phyloP scores from a whole-genome alignment of 2,329 filamentous ascomycete species.

The Byssoonygena ceratinophila region DNA sequence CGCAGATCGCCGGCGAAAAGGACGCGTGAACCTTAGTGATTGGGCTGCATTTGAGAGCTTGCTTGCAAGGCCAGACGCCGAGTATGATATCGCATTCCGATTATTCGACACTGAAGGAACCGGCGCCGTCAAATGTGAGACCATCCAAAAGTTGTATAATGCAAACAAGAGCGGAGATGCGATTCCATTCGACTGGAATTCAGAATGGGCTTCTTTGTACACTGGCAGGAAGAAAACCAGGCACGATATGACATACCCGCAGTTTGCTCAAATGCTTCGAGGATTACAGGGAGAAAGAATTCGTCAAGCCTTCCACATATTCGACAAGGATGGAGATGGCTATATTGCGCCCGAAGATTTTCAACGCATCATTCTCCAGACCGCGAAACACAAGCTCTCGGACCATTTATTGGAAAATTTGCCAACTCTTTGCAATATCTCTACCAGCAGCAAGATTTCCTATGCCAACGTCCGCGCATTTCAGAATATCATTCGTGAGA shows the following conservation, averaged over 20 bases:
- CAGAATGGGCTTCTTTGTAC: slow-evolving; percentile 91
- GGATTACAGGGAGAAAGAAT: slow-evolving; percentile 93
- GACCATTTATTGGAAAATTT: slow-evolving; percentile 90
- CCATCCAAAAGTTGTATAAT: slow-evolving; percentile 76
- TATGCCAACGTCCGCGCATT: slow-evolving; percentile 97
- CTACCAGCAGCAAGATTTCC: slow-evolving; percentile 80
- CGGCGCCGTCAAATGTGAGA: slow-evolving; percentile 78
- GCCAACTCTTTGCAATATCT: slow-evolving; percentile 88
- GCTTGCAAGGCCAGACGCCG: slow-evolving; percentile 84
- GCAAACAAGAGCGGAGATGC: slow-evolving; percentile 73
- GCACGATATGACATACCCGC: slow-evolving; percentile 85
- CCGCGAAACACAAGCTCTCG: slow-evolving; percentile 87
- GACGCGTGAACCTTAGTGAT: slow-evolving; percentile 68
- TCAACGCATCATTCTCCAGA: slow-evolving; percentile 90
- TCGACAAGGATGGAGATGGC: slow-evolving; percentile 84
- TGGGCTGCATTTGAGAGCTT: slow-evolving; percentile 94
- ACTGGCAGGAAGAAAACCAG: slow-evolving; percentile 78
- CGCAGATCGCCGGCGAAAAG: slow-evolving; percentile 66
- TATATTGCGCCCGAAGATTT: slow-evolving; percentile 95
- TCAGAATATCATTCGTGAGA: slow-evolving; percentile 94
- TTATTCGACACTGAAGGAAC: slow-evolving; percentile 81
- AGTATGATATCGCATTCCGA: slow-evolving; percentile 97
- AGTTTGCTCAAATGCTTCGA: slow-evolving; percentile 96
- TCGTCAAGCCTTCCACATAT: slow-evolving; percentile 82
- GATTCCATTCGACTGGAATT: slow-evolving; percentile 94